A percentile compares a stretch with the other conserved stretches of the same genome.
These are phyloP conservation scores for Urostyla sp. DNA, from an alignment of 73 alveolate genomes.

Conservation along the genomic window DNA sequence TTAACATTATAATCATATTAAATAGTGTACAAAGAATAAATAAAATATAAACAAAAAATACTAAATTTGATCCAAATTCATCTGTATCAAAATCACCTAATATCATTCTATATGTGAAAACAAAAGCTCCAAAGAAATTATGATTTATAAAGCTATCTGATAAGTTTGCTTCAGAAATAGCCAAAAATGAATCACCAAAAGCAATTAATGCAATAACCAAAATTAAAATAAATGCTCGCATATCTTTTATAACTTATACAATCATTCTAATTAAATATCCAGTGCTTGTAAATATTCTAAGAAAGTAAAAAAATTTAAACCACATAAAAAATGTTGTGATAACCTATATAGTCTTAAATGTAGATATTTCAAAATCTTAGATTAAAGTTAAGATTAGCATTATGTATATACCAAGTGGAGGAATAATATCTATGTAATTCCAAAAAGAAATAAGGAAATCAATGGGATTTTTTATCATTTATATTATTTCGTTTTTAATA, in stretches of 20 bases:
- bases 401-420: conserved; percentile 14
- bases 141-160: background rate
- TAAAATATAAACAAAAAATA: background rate
- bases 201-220: conserved; percentile 45
- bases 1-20: conserved; percentile 56
- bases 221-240: conserved; percentile 44
- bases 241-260: conserved; percentile 42
- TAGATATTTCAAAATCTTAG: too few species aligned
- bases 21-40: conserved; percentile 46
- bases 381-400: background rate
- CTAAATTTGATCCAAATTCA: too few species aligned
- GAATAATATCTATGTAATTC: conserved; percentile 57
- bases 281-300: conserved; percentile 50
- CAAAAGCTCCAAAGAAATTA: conserved; percentile 4
- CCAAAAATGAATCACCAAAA: conserved; percentile 29
- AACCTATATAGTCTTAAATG: background rate
- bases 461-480: conserved; percentile 4
- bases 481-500: conserved; percentile 17
- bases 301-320: conserved; percentile 60
- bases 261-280: conserved; percentile 63
- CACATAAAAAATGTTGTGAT: conserved; percentile 43
- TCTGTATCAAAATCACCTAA: conserved; percentile 63
- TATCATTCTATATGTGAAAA: conserved; percentile 36
- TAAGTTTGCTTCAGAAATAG: background rate
- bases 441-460: conserved; percentile 30